These are phyloP conservation scores for Rubroshorea leprosula DNA, from an alignment of 345 rosid species.

Conservation along the genomic window DNA sequence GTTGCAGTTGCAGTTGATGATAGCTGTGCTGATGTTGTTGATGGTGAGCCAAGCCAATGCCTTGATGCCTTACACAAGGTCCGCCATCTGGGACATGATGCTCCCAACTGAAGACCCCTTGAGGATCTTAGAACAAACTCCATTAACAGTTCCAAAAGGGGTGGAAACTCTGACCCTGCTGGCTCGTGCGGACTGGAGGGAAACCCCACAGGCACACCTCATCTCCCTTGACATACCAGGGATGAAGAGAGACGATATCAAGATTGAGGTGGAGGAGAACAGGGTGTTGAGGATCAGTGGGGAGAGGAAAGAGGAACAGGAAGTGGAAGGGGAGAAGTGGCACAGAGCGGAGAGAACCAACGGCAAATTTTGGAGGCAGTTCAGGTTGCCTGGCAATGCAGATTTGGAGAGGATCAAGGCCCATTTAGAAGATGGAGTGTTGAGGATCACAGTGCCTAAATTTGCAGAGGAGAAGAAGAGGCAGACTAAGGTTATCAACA, in stretches of 20 bases:
- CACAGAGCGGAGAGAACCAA: conserved; percentile 28
- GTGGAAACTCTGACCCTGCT: conserved; percentile 14
- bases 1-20: too few relatives aligned
- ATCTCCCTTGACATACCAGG: conserved; percentile 30
- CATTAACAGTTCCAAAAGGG: conserved; percentile 28
- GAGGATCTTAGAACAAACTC: conserved; percentile 33
- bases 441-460: conserved; percentile 25
- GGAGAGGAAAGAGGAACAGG: conserved; percentile 24
- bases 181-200: conserved; percentile 37
- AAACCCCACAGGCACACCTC: conserved; percentile 17
- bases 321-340: conserved; percentile 29
- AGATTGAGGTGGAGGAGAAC: conserved; percentile 34
- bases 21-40: too few relatives aligned
- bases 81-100: conserved; percentile 24
- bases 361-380: conserved; percentile 37
- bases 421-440: conserved; percentile 26
- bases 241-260: conserved; percentile 29
- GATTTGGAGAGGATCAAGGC: conserved; percentile 29
- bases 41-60: conserved; percentile 2
- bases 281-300: conserved; percentile 32
- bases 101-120: conserved; percentile 36
- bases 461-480: conserved; percentile 26
- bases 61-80: conserved; percentile 21
- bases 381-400: conserved; percentile 31
- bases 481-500: conserved; percentile 33